Evolutionary conservation across 2,329 filamentous ascomycete species (phyloP), one percentile per base, ranked within the genome.

Genomic region (Alternaria postmessia): DNA sequence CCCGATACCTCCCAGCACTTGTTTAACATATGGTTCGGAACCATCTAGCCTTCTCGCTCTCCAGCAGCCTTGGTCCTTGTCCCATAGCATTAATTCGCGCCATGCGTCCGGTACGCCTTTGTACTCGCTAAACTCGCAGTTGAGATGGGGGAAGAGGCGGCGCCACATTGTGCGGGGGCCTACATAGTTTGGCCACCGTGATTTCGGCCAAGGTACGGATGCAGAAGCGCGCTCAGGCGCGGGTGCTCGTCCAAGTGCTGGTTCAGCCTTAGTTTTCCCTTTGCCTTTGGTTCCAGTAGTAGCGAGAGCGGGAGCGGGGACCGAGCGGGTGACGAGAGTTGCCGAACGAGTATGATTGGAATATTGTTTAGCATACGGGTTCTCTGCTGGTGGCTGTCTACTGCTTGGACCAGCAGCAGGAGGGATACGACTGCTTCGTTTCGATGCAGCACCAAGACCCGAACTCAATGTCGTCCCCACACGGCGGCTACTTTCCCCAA

Each of bases 31-130:
- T 3, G 4, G 8, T 7, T 46, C 26, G 12, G 8, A 6, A 2
- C 16, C 39, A 1, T 4, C 11, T 3, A 14, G 22, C 18, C 34
- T 30, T 16, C 32, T 34, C 1, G 22, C 32, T 24, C 7, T 2
- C 26, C 24, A 58, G 12, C 11, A 16, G 5, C 26, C 20, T 7
- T 6, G 6, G 11, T 36, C 32, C 7, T 24, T 4, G 7, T 51
- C 36, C 52, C 52, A 61, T 1, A 48, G 9, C 38, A 58, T 58
- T n/a, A 26, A 49, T 20, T 34, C 54, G 30, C 34, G 39, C 57
- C 57, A 60, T 3, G 26, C 44, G 4, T 46, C 44, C 20, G 39
- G 24, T 7, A 11, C 26, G 1, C 43, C 56, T 1, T 26, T 30
- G 22, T 48, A 43, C 1, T 49, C 30, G 0, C 16, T 32, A 4